Evolutionary conservation across 108 stramenopile species (phyloP).

Genomic region (Stephanodiscus minutulus): DNA sequence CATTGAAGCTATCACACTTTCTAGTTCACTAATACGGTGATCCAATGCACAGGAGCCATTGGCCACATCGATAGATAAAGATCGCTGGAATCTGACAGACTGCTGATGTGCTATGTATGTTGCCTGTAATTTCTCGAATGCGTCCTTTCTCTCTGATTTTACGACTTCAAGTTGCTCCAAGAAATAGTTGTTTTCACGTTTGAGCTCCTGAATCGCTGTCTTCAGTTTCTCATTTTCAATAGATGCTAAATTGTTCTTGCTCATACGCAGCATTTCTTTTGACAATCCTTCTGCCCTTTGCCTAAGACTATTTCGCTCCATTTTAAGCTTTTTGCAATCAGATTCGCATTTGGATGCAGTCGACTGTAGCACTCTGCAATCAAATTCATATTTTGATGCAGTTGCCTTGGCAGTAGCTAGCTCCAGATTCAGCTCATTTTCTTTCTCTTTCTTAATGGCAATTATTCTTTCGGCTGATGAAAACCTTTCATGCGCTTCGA

Average conservation of each 20-base stretch:
- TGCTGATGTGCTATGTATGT: slow-evolving; percentile 53
- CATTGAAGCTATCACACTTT: slow-evolving; percentile 69
- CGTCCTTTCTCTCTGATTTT: slow-evolving; percentile 54
- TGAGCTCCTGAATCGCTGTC: slow-evolving; percentile 58
- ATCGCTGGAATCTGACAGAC: slow-evolving; percentile 32
- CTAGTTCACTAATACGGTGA: slow-evolving; percentile 65
- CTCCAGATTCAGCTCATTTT: slow-evolving; percentile 46
- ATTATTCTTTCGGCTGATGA: slow-evolving; percentile 26
- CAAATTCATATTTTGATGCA: slow-evolving; percentile 40
- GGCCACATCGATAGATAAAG: slow-evolving; percentile 22
- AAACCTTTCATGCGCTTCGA: slow-evolving; percentile 7
- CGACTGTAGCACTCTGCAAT: slow-evolving; percentile 29
- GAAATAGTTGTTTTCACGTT: slow-evolving; percentile 34
- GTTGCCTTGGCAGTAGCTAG: slow-evolving; percentile 38
- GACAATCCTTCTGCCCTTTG: slow-evolving; percentile 74
- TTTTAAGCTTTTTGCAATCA: slow-evolving; percentile 64
- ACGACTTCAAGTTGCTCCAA: slow-evolving; percentile 11
- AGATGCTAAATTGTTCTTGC: slow-evolving; percentile 47
- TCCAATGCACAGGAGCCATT: slow-evolving; percentile 31
- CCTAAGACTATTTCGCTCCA: slow-evolving; percentile 73
- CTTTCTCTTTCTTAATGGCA: slow-evolving; percentile 36
- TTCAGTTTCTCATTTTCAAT: slow-evolving; percentile 52
- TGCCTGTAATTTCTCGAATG: slow-evolving; percentile 60
- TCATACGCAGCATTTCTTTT: slow-evolving; percentile 66
- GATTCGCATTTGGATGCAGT: slow-evolving; percentile 37